These are phyloP conservation scores for Linum usitatissimum DNA, from an alignment of 345 rosid genomes.

Conservation along the genomic window DNA sequence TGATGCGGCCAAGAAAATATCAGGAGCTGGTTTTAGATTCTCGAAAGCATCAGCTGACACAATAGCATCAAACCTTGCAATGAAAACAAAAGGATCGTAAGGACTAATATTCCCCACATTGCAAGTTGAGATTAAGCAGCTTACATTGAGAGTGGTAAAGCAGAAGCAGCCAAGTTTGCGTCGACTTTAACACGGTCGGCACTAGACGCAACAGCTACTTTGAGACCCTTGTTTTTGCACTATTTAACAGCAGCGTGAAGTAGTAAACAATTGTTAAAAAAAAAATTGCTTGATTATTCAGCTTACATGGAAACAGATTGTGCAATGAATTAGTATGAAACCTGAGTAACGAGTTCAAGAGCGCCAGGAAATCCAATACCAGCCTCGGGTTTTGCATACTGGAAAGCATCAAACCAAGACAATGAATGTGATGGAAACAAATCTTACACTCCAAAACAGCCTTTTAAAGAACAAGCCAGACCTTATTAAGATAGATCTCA, in stretches of 20 bases:
- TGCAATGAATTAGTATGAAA: slow-evolving; percentile 16
- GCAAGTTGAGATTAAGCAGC: slow-evolving; percentile 11
- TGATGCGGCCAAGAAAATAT: slow-evolving; percentile 92
- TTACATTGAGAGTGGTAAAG: slow-evolving; percentile 58
- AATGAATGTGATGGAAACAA: background rate
- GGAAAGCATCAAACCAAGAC: slow-evolving; percentile 10
- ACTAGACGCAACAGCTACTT: slow-evolving; percentile 93
- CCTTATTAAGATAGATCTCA: slow-evolving; percentile 88
- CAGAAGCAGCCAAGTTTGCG: slow-evolving; percentile 91
- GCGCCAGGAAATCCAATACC: slow-evolving; percentile 96
- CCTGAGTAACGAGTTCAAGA: slow-evolving; percentile 79
- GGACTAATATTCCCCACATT: background rate
- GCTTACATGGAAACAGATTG: slow-evolving; percentile 1
- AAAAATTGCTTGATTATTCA: background rate
- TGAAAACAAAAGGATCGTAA: background rate
- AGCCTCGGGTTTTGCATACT: slow-evolving; percentile 91
- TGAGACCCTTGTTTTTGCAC: slow-evolving; percentile 84
- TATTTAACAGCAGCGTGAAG: slow-evolving; percentile 17
- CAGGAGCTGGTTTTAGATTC: slow-evolving; percentile 94
- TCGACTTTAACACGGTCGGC: slow-evolving; percentile 95
- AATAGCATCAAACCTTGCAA: slow-evolving; percentile 82
- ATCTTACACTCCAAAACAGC: slow-evolving; percentile 4
- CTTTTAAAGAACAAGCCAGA: slow-evolving; percentile 8
- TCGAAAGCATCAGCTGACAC: slow-evolving; percentile 98
- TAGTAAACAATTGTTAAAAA: background rate